These are phyloP conservation scores for Bipolaris oryzae DNA, from an alignment of 2,329 filamentous ascomycete species.

Conservation along the genomic window DNA sequence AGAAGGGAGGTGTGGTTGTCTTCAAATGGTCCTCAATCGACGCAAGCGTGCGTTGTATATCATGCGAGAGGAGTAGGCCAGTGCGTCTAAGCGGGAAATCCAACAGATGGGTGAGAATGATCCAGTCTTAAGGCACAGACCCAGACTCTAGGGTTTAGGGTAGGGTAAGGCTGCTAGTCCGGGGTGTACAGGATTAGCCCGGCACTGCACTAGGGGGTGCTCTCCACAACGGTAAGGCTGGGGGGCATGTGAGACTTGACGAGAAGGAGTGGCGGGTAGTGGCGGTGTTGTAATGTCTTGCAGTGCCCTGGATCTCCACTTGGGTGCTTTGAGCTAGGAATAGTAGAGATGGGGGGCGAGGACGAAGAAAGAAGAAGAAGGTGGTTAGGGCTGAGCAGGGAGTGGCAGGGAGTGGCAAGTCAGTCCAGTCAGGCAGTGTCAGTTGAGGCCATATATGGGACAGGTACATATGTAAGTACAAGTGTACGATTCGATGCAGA, in stretches of 20 bases:
- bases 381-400: too few relatives aligned
- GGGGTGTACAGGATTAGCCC: conserved; percentile 42
- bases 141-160: conserved; percentile 35
- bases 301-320: conserved; percentile 38
- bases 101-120: conserved; percentile 34
- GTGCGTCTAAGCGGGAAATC: conserved; percentile 36
- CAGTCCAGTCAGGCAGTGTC: not conserved
- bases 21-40: conserved; percentile 25
- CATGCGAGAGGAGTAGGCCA: conserved; percentile 35
- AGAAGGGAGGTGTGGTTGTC: conserved; percentile 18
- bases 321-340: conserved; percentile 20
- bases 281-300: conserved; percentile 47
- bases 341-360: too few relatives aligned
- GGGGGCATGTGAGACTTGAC: conserved; percentile 37
- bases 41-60: conserved; percentile 38
- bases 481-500: not conserved
- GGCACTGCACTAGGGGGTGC: conserved; percentile 33
- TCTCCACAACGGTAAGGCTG: conserved; percentile 47
- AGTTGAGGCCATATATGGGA: not conserved
- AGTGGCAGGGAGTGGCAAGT: not conserved
- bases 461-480: conserved; percentile 6
- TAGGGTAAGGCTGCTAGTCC: conserved; percentile 40
- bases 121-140: conserved; percentile 40
- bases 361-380: too few relatives aligned
- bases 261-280: conserved; percentile 43